These are phyloP conservation scores for Loxodes magnus DNA, from an alignment of 73 alveolate genomes.

Conservation along the genomic window DNA sequence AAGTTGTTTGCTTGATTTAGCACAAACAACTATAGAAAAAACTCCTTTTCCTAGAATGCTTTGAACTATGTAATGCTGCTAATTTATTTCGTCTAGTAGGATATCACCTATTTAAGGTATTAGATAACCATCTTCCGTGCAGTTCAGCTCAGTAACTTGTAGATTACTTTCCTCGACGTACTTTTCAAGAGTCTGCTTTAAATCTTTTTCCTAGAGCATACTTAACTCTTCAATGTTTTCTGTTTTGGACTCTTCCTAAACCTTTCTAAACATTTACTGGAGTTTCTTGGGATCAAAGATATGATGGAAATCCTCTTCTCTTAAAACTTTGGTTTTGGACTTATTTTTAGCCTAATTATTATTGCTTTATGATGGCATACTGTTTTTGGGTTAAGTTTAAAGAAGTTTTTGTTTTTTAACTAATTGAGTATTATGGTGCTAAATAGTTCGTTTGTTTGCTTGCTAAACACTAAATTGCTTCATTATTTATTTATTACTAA, in stretches of 20 bases:
- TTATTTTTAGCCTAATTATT: neutral
- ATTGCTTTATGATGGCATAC: neutral
- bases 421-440: no score
- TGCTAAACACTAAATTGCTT: no score
- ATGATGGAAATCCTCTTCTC: constrained; percentile 23
- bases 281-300: constrained; percentile 10
- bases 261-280: constrained; percentile 6
- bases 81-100: constrained; percentile 9
- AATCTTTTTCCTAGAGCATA: no score
- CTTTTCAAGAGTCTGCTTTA: neutral
- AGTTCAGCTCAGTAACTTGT: constrained; percentile 13
- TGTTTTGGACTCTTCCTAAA: constrained; percentile 10
- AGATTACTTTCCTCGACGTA: constrained; percentile 14
- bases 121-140: constrained; percentile 41
- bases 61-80: constrained; percentile 19
- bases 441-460: no score
- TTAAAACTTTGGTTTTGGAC: neutral
- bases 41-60: constrained; percentile 57
- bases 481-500: no score
- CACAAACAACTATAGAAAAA: constrained; percentile 51
- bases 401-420: no score
- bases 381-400: neutral
- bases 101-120: constrained; percentile 46
- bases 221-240: no score
- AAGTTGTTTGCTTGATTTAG: constrained; percentile 13